Evolutionary conservation across 331 rosid genomes (phyloP).

Genomic region (Rhamnella rubrinervis): DNA sequence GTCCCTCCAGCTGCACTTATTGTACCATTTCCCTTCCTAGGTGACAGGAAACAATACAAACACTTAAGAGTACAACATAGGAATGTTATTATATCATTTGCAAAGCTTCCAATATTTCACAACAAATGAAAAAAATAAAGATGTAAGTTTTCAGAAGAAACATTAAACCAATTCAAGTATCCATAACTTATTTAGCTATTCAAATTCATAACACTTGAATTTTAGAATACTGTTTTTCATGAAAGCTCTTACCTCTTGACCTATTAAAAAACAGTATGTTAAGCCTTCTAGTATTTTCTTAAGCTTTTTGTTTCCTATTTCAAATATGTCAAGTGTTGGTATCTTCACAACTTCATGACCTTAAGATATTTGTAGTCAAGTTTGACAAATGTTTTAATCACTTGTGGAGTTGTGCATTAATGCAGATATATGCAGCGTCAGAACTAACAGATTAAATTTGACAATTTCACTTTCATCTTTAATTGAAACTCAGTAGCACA

Average conservation of each 20-base stretch:
- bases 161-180: no score
- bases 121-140: no score
- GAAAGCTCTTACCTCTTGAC: no score
- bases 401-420: background rate
- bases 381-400: background rate
- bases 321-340: no score
- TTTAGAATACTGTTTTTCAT: no score
- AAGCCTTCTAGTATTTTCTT: no score
- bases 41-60: constrained; percentile 26
- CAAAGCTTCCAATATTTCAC: background rate
- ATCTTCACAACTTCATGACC: background rate
- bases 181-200: no score
- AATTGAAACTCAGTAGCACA: background rate
- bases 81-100: background rate
- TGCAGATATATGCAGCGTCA: background rate
- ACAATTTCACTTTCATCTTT: background rate
- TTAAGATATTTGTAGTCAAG: background rate
- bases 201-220: no score
- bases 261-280: no score
- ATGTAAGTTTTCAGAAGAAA: no score
- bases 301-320: no score
- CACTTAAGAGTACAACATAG: constrained; percentile 4
- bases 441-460: background rate
- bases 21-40: constrained; percentile 90
- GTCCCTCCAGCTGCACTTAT: constrained; percentile 95